These are phyloP conservation scores for Phaeomoniella chlamydospora DNA, from an alignment of 2,329 filamentous ascomycete species.

Conservation along the genomic window DNA sequence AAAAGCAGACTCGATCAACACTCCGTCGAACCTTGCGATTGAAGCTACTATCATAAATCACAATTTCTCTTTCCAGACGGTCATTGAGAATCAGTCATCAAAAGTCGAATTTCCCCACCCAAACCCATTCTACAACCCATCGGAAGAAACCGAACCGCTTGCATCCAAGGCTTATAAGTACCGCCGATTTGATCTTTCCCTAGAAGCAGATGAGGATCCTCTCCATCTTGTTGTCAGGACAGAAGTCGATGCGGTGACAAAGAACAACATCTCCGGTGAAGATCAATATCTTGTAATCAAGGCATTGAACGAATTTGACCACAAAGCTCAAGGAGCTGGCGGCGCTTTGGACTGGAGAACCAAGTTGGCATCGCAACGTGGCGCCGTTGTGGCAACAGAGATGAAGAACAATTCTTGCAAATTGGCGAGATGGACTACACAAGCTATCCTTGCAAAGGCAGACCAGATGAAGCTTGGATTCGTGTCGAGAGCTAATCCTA, in stretches of 20 bases:
- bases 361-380: conserved; percentile 86
- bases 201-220: conserved; percentile 81
- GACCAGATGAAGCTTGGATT: conserved; percentile 99
- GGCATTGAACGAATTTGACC: conserved; percentile 97
- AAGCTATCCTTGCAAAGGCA: conserved; percentile 92
- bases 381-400: conserved; percentile 94
- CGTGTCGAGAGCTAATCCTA: conserved; percentile 85
- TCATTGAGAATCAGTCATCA: conserved; percentile 61
- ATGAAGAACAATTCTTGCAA: conserved; percentile 99
- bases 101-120: conserved; percentile 76
- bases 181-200: conserved; percentile 86
- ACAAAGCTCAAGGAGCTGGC: conserved; percentile 88
- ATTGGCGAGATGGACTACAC: conserved; percentile 91
- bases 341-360: conserved; percentile 93
- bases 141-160: conserved; percentile 83
- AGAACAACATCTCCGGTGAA: conserved; percentile 83
- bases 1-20: conserved; percentile 90
- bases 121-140: conserved; percentile 94
- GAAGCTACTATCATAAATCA: conserved; percentile 99
- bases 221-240: conserved; percentile 87
- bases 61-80: conserved; percentile 95
- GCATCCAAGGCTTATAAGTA: conserved; percentile 98
- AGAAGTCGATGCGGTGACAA: conserved; percentile 88
- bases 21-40: conserved; percentile 79
- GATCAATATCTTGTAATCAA: conserved; percentile 87